Conservation (phyloP, 164 flowering plant species). For the Aristolochia contorta region DNA sequence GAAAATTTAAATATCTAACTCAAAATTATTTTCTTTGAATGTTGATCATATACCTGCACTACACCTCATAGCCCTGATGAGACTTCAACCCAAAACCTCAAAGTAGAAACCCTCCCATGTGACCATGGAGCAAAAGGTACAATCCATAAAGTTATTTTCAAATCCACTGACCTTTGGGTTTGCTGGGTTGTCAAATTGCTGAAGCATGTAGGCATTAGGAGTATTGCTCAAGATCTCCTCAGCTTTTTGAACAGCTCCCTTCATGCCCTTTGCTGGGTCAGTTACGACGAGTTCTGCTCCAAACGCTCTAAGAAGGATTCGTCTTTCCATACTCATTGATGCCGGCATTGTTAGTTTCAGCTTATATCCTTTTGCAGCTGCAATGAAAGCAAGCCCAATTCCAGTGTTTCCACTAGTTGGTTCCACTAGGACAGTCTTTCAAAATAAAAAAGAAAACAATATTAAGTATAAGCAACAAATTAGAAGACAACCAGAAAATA, state of each 20-base stretch:
- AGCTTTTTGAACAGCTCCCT: slow-evolving; percentile 78
- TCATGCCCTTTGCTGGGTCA: slow-evolving; percentile 76
- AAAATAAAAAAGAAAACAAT: neutral
- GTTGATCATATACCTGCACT: no score
- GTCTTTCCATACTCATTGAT: slow-evolving; percentile 86
- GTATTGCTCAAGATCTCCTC: slow-evolving; percentile 67
- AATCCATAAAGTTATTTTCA: neutral
- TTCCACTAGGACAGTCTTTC: slow-evolving; percentile 69
- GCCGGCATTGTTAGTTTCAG: slow-evolving; percentile 91
- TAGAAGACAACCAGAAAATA: neutral
- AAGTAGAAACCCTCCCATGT: no score
- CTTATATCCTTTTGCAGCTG: slow-evolving; percentile 78
- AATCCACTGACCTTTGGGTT: slow-evolving; percentile 53
- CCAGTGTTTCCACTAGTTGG: slow-evolving; percentile 96
- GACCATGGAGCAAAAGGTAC: no score
- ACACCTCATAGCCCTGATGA: no score
- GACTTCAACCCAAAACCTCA: no score
- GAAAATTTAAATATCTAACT: neutral
- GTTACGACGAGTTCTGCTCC: slow-evolving; percentile 85
- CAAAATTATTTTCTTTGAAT: neutral
- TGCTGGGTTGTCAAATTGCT: slow-evolving; percentile 86
- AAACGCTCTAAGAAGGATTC: slow-evolving; percentile 80
- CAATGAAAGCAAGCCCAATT: slow-evolving; percentile 88
- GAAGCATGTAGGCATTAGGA: slow-evolving; percentile 78
- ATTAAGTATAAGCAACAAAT: neutral